Conservation (phyloP, 495 filamentous ascomycete species). For the Talaromyces borbonicus region DNA sequence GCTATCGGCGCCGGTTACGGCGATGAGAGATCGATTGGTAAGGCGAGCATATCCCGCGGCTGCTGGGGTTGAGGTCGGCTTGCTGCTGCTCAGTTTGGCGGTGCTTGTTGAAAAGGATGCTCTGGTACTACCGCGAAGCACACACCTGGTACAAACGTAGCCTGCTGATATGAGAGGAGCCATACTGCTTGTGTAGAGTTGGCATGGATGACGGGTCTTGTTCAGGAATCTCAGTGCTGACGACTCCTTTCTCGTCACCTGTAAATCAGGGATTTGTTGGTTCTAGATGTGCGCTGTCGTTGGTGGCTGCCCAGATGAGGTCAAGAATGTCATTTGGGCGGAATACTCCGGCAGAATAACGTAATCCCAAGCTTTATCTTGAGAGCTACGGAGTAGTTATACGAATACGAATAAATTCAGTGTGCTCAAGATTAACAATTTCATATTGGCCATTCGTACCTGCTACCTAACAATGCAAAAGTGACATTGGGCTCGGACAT, state of each 20-base stretch:
- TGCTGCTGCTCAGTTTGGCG: slow-evolving; percentile 9
- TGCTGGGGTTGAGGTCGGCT: slow-evolving; percentile 22
- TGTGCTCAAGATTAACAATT: background rate
- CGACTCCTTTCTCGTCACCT: too few species aligned
- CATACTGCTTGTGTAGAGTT: slow-evolving; percentile 28
- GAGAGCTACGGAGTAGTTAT: too few species aligned
- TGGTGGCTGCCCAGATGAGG: background rate
- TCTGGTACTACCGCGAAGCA: slow-evolving; percentile 12
- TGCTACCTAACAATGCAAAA: background rate
- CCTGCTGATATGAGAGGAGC: slow-evolving; percentile 16
- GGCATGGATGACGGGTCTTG: too few species aligned
- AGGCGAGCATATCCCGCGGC: slow-evolving; percentile 41
- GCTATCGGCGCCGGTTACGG: slow-evolving; percentile 66
- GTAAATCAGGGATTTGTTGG: too few species aligned
- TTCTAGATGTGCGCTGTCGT: too few species aligned
- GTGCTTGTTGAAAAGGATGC: slow-evolving; percentile 24
- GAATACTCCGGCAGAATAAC: slow-evolving; percentile 22
- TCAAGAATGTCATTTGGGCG: slow-evolving; percentile 12
- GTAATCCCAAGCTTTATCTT: background rate
- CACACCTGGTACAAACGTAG: slow-evolving; percentile 21
- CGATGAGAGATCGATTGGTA: slow-evolving; percentile 64
- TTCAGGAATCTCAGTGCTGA: too few species aligned
- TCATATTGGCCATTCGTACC: background rate
- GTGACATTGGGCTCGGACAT: background rate
- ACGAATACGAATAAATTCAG: too few species aligned